Conservation (phyloP, 2,329 filamentous ascomycete genomes). For the Aspergillus neoniger region DNA sequence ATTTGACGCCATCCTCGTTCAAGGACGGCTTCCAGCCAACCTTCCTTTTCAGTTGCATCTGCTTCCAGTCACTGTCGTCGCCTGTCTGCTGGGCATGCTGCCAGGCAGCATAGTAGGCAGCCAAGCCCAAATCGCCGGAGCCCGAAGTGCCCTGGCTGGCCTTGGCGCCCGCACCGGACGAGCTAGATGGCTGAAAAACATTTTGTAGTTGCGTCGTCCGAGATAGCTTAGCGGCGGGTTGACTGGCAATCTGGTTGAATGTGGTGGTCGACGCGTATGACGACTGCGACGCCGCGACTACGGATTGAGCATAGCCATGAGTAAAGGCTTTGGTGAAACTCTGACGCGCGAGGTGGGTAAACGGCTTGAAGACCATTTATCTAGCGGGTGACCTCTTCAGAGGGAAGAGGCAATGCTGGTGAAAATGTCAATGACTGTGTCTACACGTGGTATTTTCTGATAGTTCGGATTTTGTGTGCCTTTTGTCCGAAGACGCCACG, state of each 20-base stretch:
- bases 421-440: slow-evolving; percentile 1
- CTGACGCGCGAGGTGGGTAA: slow-evolving; percentile 87
- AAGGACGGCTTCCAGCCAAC: slow-evolving; percentile 78
- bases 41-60: slow-evolving; percentile 83
- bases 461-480: neutral
- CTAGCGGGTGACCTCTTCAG: slow-evolving; percentile 66
- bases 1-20: slow-evolving; percentile 40
- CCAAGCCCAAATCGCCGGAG: slow-evolving; percentile 66
- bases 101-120: slow-evolving; percentile 89
- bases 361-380: slow-evolving; percentile 85
- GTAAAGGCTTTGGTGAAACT: slow-evolving; percentile 96
- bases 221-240: slow-evolving; percentile 52
- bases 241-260: slow-evolving; percentile 56
- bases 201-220: slow-evolving; percentile 64
- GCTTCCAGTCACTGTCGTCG: slow-evolving; percentile 80
- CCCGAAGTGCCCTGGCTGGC: slow-evolving; percentile 61
- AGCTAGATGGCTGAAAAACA: slow-evolving; percentile 67
- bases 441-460: no score
- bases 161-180: slow-evolving; percentile 54
- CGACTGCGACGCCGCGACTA: slow-evolving; percentile 92
- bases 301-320: slow-evolving; percentile 96
- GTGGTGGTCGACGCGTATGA: slow-evolving; percentile 69
- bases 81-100: slow-evolving; percentile 72
- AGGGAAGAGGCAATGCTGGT: slow-evolving; percentile 56
- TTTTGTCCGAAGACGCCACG: neutral